A percentile compares a stretch with the other conserved stretches of the same genome.
phyloP scores from a whole-genome alignment of 148 eudicot genomes.

The Diospyros lotus region DNA sequence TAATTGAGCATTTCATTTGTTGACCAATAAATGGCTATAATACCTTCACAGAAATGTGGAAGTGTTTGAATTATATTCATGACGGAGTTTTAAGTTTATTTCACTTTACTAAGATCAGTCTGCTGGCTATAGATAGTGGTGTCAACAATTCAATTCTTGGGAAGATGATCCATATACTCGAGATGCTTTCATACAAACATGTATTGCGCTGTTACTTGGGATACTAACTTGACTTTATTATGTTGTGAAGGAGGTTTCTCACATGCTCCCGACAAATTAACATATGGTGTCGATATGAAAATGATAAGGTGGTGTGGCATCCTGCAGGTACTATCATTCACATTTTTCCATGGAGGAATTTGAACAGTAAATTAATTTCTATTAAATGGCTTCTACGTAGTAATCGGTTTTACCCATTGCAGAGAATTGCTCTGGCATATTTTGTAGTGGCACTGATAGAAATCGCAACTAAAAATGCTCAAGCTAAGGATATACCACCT shows the following conservation, averaged over 20 bases:
- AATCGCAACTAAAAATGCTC: constrained; percentile 43
- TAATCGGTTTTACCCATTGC: constrained; percentile 10
- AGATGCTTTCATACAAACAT: background rate
- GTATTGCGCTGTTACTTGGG: background rate
- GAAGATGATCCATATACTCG: background rate
- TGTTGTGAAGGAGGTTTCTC: constrained; percentile 63
- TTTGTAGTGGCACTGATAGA: constrained; percentile 67
- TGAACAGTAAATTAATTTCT: background rate
- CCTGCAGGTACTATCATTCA: constrained; percentile 58
- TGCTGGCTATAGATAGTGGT: too few relatives aligned
- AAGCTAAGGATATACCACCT: constrained; percentile 26
- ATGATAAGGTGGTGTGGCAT: constrained; percentile 87
- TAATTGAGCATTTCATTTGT: too few relatives aligned
- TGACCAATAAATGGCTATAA: too few relatives aligned
- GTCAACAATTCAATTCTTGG: background rate
- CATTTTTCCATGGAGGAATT: background rate
- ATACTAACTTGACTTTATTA: constrained; percentile 6
- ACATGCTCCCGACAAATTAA: constrained; percentile 75
- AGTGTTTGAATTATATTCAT: too few relatives aligned
- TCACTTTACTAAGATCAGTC: background rate
- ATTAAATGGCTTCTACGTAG: background rate
- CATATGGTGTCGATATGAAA: constrained; percentile 86
- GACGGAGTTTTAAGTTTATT: too few relatives aligned
- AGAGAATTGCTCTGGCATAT: constrained; percentile 93
- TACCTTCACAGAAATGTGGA: too few relatives aligned